phyloP scores from a whole-genome alignment of 83 land plant genomes.

The Thuja plicata region DNA sequence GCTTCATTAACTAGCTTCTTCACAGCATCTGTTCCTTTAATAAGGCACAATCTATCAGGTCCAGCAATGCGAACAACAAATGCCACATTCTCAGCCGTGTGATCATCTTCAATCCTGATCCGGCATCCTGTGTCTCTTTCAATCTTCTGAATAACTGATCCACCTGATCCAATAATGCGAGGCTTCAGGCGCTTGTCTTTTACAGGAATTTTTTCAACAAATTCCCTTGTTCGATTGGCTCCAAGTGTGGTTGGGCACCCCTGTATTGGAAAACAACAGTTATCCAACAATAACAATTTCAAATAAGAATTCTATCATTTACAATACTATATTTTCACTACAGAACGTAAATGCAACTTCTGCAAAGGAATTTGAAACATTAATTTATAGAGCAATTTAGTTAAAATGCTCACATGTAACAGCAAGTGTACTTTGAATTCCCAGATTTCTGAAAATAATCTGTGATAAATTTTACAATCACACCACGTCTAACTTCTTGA shows the following conservation, averaged over 20 bases:
- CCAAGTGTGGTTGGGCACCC: conserved; percentile 99
- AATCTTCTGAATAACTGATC: conserved; percentile 59
- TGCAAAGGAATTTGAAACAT: neutral
- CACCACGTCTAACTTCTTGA: neutral
- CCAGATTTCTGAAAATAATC: neutral
- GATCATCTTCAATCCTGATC: conserved; percentile 86
- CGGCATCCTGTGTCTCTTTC: conserved; percentile 92
- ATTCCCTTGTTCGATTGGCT: conserved; percentile 77
- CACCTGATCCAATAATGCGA: conserved; percentile 81
- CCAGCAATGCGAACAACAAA: conserved; percentile 55
- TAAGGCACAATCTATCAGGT: conserved; percentile 71
- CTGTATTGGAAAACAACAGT: conserved; percentile 33
- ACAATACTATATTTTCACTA: neutral
- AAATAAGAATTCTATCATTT: neutral
- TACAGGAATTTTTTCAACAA: conserved; percentile 82
- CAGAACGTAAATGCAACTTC: neutral
- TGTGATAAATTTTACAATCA: neutral
- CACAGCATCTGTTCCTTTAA: conserved; percentile 89
- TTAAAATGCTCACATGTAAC: neutral
- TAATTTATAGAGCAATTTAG: neutral
- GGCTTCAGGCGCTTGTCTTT: conserved; percentile 81
- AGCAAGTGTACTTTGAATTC: neutral
- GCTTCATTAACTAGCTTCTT: conserved; percentile 73
- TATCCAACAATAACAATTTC: neutral
- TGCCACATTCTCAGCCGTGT: conserved; percentile 57